phyloP scores from a whole-genome alignment of 352 stramenopile species.

The Thalassiosira exigua region DNA sequence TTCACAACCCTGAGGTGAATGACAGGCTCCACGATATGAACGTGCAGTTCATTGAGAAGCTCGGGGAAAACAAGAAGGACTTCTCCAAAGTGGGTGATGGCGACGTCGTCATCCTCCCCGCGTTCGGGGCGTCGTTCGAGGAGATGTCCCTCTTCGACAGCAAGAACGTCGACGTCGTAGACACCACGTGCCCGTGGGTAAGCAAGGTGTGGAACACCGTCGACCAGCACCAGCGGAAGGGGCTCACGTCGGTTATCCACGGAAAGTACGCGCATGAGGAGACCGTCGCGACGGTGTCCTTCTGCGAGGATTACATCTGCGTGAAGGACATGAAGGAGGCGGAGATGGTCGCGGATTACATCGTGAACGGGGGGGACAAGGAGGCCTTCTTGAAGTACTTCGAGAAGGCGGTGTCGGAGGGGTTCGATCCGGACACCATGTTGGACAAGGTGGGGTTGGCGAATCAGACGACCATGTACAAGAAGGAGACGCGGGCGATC shows the following conservation, averaged over 20 bases:
- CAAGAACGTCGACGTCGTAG: constrained; percentile 88
- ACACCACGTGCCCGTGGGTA: constrained; percentile 90
- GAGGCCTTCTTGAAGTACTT: constrained; percentile 87
- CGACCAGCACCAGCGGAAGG: constrained; percentile 85
- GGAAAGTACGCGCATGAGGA: constrained; percentile 89
- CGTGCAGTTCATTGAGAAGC: constrained; percentile 87
- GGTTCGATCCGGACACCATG: constrained; percentile 89
- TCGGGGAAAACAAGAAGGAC: constrained; percentile 78
- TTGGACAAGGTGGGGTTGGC: constrained; percentile 87
- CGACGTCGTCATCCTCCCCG: constrained; percentile 90
- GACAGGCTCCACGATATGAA: constrained; percentile 86
- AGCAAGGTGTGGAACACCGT: constrained; percentile 90
- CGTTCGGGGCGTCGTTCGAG: constrained; percentile 87
- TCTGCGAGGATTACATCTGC: constrained; percentile 88
- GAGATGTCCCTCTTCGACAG: constrained; percentile 88
- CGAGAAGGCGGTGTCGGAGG: constrained; percentile 85
- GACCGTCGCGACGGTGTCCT: constrained; percentile 86
- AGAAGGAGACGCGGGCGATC: constrained; percentile 87
- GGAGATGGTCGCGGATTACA: constrained; percentile 88
- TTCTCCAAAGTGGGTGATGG: constrained; percentile 82
- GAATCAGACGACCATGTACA: constrained; percentile 92
- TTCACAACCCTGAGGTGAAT: constrained; percentile 90
- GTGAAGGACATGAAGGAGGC: constrained; percentile 89
- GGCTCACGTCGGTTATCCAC: constrained; percentile 88
- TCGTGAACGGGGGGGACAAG: constrained; percentile 86